These are phyloP conservation scores for Microglena sp. DNA, from an alignment of 139 green algal genomes.

Conservation along the genomic window DNA sequence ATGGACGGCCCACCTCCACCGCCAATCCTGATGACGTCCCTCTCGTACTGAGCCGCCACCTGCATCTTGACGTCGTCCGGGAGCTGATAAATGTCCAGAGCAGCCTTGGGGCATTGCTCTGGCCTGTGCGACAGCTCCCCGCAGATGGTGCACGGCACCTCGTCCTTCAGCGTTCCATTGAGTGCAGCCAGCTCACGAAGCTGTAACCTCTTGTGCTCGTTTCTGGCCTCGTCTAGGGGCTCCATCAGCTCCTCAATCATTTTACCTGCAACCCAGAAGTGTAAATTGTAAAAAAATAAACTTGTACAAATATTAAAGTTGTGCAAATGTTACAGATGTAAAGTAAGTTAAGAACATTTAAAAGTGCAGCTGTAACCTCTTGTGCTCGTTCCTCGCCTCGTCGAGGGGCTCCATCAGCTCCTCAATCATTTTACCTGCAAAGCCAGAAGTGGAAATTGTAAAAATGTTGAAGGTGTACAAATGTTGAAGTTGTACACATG, in stretches of 20 bases:
- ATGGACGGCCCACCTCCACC: constrained; percentile 25
- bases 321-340: no score
- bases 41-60: constrained; percentile 70
- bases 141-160: constrained; percentile 40
- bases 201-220: constrained; percentile 86
- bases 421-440: constrained; percentile 23
- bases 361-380: constrained; percentile 75
- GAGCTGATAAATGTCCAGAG: constrained; percentile 55
- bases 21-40: constrained; percentile 50
- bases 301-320: no score
- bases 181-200: constrained; percentile 84
- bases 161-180: constrained; percentile 78
- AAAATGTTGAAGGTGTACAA: no score
- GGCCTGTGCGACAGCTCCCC: constrained; percentile 34
- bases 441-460: no score
- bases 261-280: no score
- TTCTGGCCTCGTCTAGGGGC: constrained; percentile 55
- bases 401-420: constrained; percentile 19
- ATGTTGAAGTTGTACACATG: no score
- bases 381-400: constrained; percentile 87
- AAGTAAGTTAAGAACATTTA: no score
- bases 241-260: constrained; percentile 27
- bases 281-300: no score
- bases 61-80: constrained; percentile 57
- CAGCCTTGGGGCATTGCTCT: constrained; percentile 41